A percentile compares a stretch with the other conserved stretches of the same genome.
These are phyloP conservation scores for Xylariaceae sp. DNA, from an alignment of 2,329 filamentous ascomycete species.

Conservation along the genomic window DNA sequence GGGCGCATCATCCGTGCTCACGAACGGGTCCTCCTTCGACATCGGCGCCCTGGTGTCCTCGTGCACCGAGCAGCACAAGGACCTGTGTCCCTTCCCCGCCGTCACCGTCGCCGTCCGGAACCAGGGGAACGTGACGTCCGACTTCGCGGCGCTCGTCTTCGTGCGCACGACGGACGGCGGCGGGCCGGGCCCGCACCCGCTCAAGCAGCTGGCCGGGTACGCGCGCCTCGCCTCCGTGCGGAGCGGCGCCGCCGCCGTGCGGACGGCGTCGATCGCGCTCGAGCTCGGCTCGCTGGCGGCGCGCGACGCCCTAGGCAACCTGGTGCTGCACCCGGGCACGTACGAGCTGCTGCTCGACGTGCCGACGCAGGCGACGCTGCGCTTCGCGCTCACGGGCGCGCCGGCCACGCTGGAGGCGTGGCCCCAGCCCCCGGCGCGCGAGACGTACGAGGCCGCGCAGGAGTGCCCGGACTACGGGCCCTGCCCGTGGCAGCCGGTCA, in stretches of 20 bases:
- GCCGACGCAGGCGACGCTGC: constrained; percentile 26
- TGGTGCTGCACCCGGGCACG: constrained; percentile 37
- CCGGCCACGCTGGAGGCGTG: constrained; percentile 24
- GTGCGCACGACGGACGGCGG: constrained; percentile 27
- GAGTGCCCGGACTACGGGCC: no score
- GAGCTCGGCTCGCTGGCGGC: constrained; percentile 36
- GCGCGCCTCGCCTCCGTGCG: constrained; percentile 26
- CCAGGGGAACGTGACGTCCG: constrained; percentile 30
- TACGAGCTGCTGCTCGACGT: constrained; percentile 34
- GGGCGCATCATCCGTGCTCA: constrained; percentile 3
- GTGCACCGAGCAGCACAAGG: constrained; percentile 25
- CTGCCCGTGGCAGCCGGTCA: no score
- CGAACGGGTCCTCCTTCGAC: background rate
- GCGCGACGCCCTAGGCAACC: constrained; percentile 35
- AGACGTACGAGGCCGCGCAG: no score
- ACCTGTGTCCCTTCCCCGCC: constrained; percentile 30
- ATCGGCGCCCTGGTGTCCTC: constrained; percentile 17
- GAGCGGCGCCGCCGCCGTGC: constrained; percentile 10
- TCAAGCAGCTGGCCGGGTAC: constrained; percentile 38
- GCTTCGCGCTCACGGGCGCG: constrained; percentile 34
- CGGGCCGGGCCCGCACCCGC: constrained; percentile 36
- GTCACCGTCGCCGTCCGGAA: constrained; percentile 33
- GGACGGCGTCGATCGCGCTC: constrained; percentile 28
- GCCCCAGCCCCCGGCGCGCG: no score
- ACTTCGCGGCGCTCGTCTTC: constrained; percentile 39